Conservation (phyloP, 257 asterid species). For the Forsythia viridissima region DNA sequence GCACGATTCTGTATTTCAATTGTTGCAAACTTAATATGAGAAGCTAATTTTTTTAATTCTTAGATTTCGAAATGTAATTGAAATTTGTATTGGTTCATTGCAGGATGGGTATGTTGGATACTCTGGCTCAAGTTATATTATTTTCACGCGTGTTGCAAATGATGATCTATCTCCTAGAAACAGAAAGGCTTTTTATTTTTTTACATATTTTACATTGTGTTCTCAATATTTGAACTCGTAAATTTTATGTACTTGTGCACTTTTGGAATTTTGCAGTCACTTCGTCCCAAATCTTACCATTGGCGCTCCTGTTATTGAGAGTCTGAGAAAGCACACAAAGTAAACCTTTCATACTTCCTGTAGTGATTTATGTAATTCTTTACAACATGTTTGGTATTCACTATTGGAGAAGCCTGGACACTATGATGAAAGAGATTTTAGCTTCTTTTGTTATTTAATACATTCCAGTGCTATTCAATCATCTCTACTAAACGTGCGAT, state of each 20-base stretch:
- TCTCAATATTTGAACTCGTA: background rate
- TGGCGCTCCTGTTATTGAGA: slow-evolving; percentile 89
- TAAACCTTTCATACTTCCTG: slow-evolving; percentile 27
- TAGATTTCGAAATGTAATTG: slow-evolving; percentile 1
- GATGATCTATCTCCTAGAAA: slow-evolving; percentile 20
- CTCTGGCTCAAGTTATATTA: slow-evolving; percentile 12
- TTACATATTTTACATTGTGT: background rate
- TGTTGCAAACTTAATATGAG: background rate
- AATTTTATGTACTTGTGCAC: slow-evolving; percentile 6
- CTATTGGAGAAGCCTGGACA: background rate
- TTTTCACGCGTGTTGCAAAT: slow-evolving; percentile 9
- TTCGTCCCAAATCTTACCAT: slow-evolving; percentile 90
- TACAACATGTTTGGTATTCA: background rate
- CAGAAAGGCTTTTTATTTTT: slow-evolving; percentile 20
- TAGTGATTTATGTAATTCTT: background rate
- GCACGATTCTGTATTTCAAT: background rate
- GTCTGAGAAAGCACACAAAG: slow-evolving; percentile 88
- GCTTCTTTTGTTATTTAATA: background rate
- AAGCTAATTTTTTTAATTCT: background rate
- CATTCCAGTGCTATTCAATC: background rate
- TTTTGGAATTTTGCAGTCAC: slow-evolving; percentile 53
- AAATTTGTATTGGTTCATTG: slow-evolving; percentile 30
- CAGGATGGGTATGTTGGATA: slow-evolving; percentile 92
- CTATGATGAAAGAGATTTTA: background rate
- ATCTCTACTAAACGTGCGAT: background rate